Base-by-base conservation (phyloP, 2,329 filamentous ascomycete species). In the Aspergillus felis region DNA sequence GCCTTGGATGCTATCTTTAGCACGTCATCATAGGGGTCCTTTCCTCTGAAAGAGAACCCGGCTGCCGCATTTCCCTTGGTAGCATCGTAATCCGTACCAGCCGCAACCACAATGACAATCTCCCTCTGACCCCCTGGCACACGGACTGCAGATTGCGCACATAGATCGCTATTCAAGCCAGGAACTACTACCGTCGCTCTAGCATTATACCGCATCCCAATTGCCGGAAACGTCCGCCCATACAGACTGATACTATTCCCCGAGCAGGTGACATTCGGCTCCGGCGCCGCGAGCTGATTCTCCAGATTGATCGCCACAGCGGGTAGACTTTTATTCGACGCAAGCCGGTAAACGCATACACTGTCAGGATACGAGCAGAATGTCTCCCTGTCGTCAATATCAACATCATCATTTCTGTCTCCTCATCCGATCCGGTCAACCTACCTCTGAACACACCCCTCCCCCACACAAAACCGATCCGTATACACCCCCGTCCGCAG, bases 21-120 rank as follows among this genome's bases (percentile, higher is more conserved):
- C 58, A 84, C 75, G 1, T 67, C 56, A 0, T 67, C 48, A 0
- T 63, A 71, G 1, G 82, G 82, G 56, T 83, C 78, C 1, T 66
- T 66, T 2, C 82, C 81, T 38, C 71, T 74, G 67, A 83, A 85
- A 0, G 78, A 80, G 64, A 76, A 84, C 10, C 69, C 64, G 56
- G 64, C 64, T 17, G 70, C 71, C 0, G 72, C 68, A 50, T 76
- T 81, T 1, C 83, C 82, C 35, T 79, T 78, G 3, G 71, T 78
- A 54, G 78, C 70, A 50, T 84, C 80, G 54, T 81, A 85, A 57
- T 84, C 74, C 1, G 66, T 64, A 6, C 68, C 74, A 1, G 74
- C 77, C 4, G 76, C 75, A 17, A 83, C 64, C 0, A 83, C 69
- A 6, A 84, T 60, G 3, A 8, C 65, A n/a, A 48, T 47, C 8